Base-by-base conservation (phyloP, 1,284 basidiomycete species). In the Apiotrichum gracile region DNA sequence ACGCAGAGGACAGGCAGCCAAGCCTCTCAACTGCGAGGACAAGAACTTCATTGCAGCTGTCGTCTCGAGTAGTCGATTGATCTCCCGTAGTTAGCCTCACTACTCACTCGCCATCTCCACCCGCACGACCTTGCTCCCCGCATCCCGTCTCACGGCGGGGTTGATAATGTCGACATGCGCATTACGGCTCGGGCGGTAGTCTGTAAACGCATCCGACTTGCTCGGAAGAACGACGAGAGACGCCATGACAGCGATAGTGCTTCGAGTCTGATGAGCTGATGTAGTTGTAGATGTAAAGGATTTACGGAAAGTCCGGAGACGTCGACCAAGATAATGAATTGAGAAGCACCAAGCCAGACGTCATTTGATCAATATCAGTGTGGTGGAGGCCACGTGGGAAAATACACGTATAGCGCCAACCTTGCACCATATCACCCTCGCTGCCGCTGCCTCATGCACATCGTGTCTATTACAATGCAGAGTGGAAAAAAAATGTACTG, bases 161-260 rank as follows among this genome's bases (percentile, higher is more conserved):
- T 55, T 61, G 22, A 72, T 40, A 42, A 67, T 63, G 51, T 71
- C 68, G 40, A 54, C 55, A 57, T 70, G 67, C 4, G 70, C 70
- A 53, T 69, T 70, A 24, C 47, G 56, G 48, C 64, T 67, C 12
- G 69, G 70, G 19, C 54, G 46, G 43, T 71, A 71, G 3, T 51
- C 51, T 3, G 55, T 57, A 58, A 73, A 73, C 10, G 67, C 67
- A 46, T 65, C 54, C 6, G 61, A 55, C 9, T 12, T 26, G 12
- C 50, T 42, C 2, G 68, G 66, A 2, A 70, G 50, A 1, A 44
- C 25, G 19, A 67, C 53, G 24, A 70, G 61, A 5, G 67, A 56
- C 21, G 62, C 51, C 63, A 65, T 66, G n/a, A 26, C 16, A 16
- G 34, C 16, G 2, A 17, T 35, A 35, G 34, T 35, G n/a, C n/a